These are phyloP conservation scores for Trametes polyzona DNA, from an alignment of 1,284 basidiomycete species.

Conservation along the genomic window DNA sequence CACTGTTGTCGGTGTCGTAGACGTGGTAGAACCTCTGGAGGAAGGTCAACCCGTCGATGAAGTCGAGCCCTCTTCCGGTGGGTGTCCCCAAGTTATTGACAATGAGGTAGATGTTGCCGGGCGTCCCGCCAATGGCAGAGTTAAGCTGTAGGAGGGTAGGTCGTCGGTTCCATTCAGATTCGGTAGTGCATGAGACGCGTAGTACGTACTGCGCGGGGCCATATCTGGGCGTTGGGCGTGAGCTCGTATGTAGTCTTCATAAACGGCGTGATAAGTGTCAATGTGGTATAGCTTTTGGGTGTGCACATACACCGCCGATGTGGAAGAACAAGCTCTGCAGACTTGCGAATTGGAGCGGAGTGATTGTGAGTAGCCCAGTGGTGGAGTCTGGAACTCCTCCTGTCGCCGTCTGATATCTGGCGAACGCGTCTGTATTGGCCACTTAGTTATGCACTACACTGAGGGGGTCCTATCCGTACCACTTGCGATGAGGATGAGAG, in stretches of 20 bases:
- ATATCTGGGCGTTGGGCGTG: slow-evolving; percentile 57
- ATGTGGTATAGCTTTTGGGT: background rate
- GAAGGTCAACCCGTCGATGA: slow-evolving; percentile 38
- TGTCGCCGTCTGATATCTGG: slow-evolving; percentile 48
- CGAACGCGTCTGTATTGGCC: slow-evolving; percentile 46
- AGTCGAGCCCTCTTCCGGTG: slow-evolving; percentile 35
- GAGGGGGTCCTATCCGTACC: slow-evolving; percentile 17
- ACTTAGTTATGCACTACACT: slow-evolving; percentile 22
- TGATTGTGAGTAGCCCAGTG: slow-evolving; percentile 59
- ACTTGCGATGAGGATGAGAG: slow-evolving; percentile 43
- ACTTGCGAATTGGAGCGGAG: slow-evolving; percentile 47
- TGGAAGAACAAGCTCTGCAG: slow-evolving; percentile 59
- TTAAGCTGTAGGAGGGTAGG: slow-evolving; percentile 35
- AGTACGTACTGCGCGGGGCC: slow-evolving; percentile 39
- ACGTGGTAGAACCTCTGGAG: slow-evolving; percentile 70
- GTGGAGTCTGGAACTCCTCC: slow-evolving; percentile 49
- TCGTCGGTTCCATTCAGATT: slow-evolving; percentile 24
- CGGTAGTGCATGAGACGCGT: no score
- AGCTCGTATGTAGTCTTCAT: slow-evolving; percentile 42
- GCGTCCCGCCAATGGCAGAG: slow-evolving; percentile 32
- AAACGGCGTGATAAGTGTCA: background rate
- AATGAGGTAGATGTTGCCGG: slow-evolving; percentile 34
- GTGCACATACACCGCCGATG: slow-evolving; percentile 39
- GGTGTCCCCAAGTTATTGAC: slow-evolving; percentile 29
- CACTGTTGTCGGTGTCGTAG: slow-evolving; percentile 56